phyloP scores from a whole-genome alignment of 2,329 filamentous ascomycete species.

The Mariannaea elegans region DNA sequence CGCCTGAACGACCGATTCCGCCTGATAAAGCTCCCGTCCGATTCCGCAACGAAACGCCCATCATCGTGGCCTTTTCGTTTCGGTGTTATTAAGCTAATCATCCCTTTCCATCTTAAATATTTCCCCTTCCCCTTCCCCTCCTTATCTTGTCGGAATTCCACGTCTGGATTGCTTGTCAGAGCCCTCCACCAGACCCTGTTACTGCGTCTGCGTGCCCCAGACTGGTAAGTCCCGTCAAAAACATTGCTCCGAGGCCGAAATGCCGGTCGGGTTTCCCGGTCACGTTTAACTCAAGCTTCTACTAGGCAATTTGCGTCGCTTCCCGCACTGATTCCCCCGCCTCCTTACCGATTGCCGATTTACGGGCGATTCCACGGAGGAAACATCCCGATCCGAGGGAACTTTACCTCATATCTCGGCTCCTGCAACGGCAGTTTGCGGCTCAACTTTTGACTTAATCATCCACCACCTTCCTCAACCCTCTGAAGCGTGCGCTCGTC shows the following conservation, averaged over 20 bases:
- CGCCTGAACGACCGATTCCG: slow-evolving; percentile 21
- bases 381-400: slow-evolving; percentile 17
- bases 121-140: background rate
- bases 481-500: slow-evolving; percentile 10
- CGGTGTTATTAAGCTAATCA: slow-evolving; percentile 1
- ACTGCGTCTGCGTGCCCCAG: background rate
- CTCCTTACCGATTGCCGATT: slow-evolving; percentile 40
- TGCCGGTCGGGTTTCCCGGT: slow-evolving; percentile 16
- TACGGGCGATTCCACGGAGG: slow-evolving; percentile 21
- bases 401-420: slow-evolving; percentile 13
- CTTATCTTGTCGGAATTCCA: background rate
- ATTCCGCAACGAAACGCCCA: slow-evolving; percentile 11
- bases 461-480: slow-evolving; percentile 5
- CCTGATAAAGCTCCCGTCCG: slow-evolving; percentile 18
- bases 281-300: slow-evolving; percentile 15
- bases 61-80: slow-evolving; percentile 1
- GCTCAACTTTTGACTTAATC: slow-evolving; percentile 15
- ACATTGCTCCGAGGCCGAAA: slow-evolving; percentile 21
- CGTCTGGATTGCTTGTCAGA: background rate
- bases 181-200: background rate
- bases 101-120: background rate
- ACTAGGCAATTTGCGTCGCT: slow-evolving; percentile 34
- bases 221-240: slow-evolving; percentile 19
- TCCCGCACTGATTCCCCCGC: slow-evolving; percentile 31
- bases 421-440: slow-evolving; percentile 22